Percentiles rank a stretch among this genome's conserved stretches.
Evolutionary conservation across 371 early-diverging fungal genomes (phyloP).

Genomic region (Saksenaea vasiformis): DNA sequence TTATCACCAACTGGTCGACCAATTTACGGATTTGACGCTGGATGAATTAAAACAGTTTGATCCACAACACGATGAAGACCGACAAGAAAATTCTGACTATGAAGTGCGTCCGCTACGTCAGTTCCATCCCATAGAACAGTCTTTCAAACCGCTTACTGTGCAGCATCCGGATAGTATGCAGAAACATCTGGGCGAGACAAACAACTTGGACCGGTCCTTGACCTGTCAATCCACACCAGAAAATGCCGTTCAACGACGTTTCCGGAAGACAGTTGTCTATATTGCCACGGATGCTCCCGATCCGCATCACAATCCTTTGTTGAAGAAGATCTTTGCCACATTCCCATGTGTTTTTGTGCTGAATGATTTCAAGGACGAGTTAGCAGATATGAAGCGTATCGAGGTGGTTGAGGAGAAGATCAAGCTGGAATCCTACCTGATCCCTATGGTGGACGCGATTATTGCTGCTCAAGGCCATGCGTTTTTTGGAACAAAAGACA

Average conservation of each 20-base stretch:
- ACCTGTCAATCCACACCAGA: slow-evolving; percentile 18
- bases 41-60: slow-evolving; percentile 33
- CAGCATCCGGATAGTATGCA: slow-evolving; percentile 34
- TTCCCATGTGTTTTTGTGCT: slow-evolving; percentile 64
- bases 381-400: slow-evolving; percentile 42
- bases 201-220: slow-evolving; percentile 9
- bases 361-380: slow-evolving; percentile 51
- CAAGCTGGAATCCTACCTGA: slow-evolving; percentile 50
- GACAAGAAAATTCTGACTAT: slow-evolving; percentile 42
- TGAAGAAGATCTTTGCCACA: slow-evolving; percentile 57
- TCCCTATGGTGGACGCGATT: slow-evolving; percentile 69
- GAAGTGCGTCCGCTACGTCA: slow-evolving; percentile 40
- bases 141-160: slow-evolving; percentile 29
- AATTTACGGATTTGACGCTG: slow-evolving; percentile 38
- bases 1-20: slow-evolving; percentile 40
- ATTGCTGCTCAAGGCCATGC: slow-evolving; percentile 61
- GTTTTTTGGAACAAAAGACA: slow-evolving; percentile 60
- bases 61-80: slow-evolving; percentile 35
- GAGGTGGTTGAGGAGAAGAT: slow-evolving; percentile 53
- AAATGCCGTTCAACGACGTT: slow-evolving; percentile 13
- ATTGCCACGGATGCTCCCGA: slow-evolving; percentile 63
- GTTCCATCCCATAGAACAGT: slow-evolving; percentile 12
- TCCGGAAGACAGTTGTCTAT: slow-evolving; percentile 43
- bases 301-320: slow-evolving; percentile 54
- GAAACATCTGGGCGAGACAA: slow-evolving; percentile 27